A percentile compares a stretch with the other conserved stretches of the same genome.
Evolutionary conservation across 2,329 filamentous ascomycete species (phyloP).

Genomic region (Ophiostoma quercus): DNA sequence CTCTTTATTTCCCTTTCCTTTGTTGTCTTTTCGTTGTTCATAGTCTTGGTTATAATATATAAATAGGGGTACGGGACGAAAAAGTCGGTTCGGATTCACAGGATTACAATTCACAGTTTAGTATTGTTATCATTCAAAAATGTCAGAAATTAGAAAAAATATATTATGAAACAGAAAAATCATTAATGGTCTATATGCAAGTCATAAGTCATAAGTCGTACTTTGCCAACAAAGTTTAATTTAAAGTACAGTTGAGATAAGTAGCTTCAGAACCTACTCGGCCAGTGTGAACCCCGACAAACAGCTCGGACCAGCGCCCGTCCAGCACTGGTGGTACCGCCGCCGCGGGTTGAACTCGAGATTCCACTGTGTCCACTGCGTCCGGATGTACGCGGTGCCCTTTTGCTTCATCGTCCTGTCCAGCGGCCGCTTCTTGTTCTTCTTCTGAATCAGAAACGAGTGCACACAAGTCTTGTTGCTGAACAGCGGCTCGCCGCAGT

Average conservation of each 20-base stretch:
- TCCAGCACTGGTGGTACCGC: slow-evolving; percentile 20
- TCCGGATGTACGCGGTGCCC: background rate
- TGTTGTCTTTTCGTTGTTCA: background rate
- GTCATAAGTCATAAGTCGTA: background rate
- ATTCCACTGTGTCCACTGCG: background rate
- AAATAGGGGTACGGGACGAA: background rate
- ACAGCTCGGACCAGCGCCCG: slow-evolving; percentile 18
- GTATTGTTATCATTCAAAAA: background rate
- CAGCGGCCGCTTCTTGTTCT: background rate
- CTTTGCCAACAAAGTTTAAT: slow-evolving; percentile 8
- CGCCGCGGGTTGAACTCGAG: slow-evolving; percentile 16
- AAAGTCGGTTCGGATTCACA: slow-evolving; percentile 3
- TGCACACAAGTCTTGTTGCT: background rate
- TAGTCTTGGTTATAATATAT: background rate
- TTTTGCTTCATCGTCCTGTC: background rate
- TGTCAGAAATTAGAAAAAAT: background rate
- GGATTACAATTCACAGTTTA: background rate
- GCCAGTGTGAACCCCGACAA: slow-evolving; percentile 10
- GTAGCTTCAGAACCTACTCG: background rate
- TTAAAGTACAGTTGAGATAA: background rate
- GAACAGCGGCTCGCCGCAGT: slow-evolving; percentile 19
- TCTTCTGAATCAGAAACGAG: background rate
- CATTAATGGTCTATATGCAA: background rate
- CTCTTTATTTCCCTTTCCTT: background rate
- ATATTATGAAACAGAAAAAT: background rate